These are phyloP conservation scores for Trametes punicea DNA, from an alignment of 768 basidiomycete species.

Conservation along the genomic window DNA sequence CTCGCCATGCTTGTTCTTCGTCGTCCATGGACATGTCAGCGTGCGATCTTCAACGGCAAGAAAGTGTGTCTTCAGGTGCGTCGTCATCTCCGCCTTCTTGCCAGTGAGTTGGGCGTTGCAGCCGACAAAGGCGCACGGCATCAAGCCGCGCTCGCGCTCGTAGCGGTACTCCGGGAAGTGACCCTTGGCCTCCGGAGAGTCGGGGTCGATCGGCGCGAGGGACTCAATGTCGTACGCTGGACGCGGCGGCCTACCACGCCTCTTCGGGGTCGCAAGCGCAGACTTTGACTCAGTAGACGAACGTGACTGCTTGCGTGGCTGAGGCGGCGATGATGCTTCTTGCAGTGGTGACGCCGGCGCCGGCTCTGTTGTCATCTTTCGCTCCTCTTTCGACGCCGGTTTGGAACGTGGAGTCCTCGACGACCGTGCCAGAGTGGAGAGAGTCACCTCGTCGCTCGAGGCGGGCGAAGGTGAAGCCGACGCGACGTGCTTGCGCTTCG, in stretches of 20 bases:
- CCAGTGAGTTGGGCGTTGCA: conserved; percentile 9
- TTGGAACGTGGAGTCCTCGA: neutral
- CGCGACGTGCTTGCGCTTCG: conserved; percentile 2
- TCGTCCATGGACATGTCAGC: conserved; percentile 10
- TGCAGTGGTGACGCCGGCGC: neutral
- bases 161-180: conserved; percentile 15
- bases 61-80: conserved; percentile 17
- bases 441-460: conserved; percentile 7
- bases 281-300: neutral
- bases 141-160: conserved; percentile 7
- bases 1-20: neutral
- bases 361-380: neutral
- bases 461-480: neutral
- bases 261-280: neutral
- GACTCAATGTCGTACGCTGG: conserved; percentile 10
- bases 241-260: conserved; percentile 7
- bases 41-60: neutral
- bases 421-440: neutral
- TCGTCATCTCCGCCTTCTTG: conserved; percentile 17
- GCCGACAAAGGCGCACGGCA: conserved; percentile 8
- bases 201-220: conserved; percentile 10
- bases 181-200: conserved; percentile 10
- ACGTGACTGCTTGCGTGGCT: neutral
- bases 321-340: neutral
- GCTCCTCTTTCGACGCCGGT: neutral